phyloP scores from a whole-genome alignment of 2,329 filamentous ascomycete species.

The Lasiodiplodia citricola region DNA sequence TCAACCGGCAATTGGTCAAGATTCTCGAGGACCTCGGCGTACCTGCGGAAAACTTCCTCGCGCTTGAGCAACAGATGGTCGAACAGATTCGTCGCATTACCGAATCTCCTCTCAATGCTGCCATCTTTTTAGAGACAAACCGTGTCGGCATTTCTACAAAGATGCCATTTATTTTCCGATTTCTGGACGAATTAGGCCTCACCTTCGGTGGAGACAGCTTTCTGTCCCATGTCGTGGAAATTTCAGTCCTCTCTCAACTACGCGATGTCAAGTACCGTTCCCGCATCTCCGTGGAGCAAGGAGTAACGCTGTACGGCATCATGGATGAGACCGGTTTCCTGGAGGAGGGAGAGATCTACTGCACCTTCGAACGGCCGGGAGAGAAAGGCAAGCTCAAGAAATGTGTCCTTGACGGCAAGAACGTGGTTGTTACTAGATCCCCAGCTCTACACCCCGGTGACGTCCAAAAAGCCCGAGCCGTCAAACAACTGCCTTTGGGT shows the following conservation, averaged over 20 bases:
- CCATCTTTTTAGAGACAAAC: slow-evolving; percentile 68
- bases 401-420: slow-evolving; percentile 33
- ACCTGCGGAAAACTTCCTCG: slow-evolving; percentile 62
- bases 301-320: slow-evolving; percentile 77
- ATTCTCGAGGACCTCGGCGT: slow-evolving; percentile 81
- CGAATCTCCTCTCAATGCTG: slow-evolving; percentile 64
- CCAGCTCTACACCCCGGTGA: slow-evolving; percentile 84
- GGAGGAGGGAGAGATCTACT: slow-evolving; percentile 70
- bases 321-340: slow-evolving; percentile 81
- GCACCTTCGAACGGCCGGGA: slow-evolving; percentile 58
- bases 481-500: slow-evolving; percentile 57
- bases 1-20: slow-evolving; percentile 84
- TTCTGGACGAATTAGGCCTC: slow-evolving; percentile 63
- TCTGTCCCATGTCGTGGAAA: slow-evolving; percentile 71
- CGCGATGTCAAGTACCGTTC: slow-evolving; percentile 79
- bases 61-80: slow-evolving; percentile 67
- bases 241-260: slow-evolving; percentile 71
- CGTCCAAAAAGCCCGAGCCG: slow-evolving; percentile 68
- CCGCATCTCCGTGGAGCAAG: slow-evolving; percentile 72
- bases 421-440: slow-evolving; percentile 72
- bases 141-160: slow-evolving; percentile 65
- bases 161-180: slow-evolving; percentile 66
- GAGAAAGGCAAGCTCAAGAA: slow-evolving; percentile 30
- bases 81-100: slow-evolving; percentile 65
- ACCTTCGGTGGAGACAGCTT: slow-evolving; percentile 73